phyloP scores from a whole-genome alignment of 1,284 basidiomycete genomes.

The Ustilago sp. region DNA sequence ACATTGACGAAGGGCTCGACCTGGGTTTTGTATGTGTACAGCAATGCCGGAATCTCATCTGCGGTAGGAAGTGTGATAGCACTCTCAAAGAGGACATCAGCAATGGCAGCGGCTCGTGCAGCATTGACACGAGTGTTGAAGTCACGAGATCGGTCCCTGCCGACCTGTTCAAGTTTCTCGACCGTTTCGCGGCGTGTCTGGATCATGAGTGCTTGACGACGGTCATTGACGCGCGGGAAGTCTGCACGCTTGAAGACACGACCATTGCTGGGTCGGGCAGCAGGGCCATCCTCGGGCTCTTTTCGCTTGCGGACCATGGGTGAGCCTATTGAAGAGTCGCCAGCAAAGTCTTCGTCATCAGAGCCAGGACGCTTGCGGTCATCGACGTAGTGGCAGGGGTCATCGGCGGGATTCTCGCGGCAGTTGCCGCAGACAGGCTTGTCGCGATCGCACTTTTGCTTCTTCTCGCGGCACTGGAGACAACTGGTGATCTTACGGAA shows the following conservation, averaged over 20 bases:
- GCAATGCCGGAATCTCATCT: slow-evolving; percentile 45
- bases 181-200: slow-evolving; percentile 45
- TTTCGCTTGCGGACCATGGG: slow-evolving; percentile 51
- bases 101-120: slow-evolving; percentile 60
- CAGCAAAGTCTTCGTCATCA: slow-evolving; percentile 42
- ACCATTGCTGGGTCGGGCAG: slow-evolving; percentile 9
- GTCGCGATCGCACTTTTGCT: slow-evolving; percentile 65
- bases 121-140: slow-evolving; percentile 58
- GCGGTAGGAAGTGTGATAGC: slow-evolving; percentile 50
- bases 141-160: slow-evolving; percentile 44
- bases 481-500: slow-evolving; percentile 63
- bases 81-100: slow-evolving; percentile 54
- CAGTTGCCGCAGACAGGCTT: slow-evolving; percentile 62
- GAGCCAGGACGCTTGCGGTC: slow-evolving; percentile 50
- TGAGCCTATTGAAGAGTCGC: slow-evolving; percentile 45
- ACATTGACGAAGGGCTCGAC: slow-evolving; percentile 58
- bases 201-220: slow-evolving; percentile 37
- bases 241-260: slow-evolving; percentile 45
- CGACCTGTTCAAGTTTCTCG: slow-evolving; percentile 49
- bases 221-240: slow-evolving; percentile 42
- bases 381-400: slow-evolving; percentile 57
- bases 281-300: slow-evolving; percentile 27
- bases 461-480: slow-evolving; percentile 59
- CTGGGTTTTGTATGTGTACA: slow-evolving; percentile 57
- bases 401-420: slow-evolving; percentile 47